Base-by-base conservation (phyloP, 192 early-diverging fungal species). In the Cetraspora pellucida region DNA sequence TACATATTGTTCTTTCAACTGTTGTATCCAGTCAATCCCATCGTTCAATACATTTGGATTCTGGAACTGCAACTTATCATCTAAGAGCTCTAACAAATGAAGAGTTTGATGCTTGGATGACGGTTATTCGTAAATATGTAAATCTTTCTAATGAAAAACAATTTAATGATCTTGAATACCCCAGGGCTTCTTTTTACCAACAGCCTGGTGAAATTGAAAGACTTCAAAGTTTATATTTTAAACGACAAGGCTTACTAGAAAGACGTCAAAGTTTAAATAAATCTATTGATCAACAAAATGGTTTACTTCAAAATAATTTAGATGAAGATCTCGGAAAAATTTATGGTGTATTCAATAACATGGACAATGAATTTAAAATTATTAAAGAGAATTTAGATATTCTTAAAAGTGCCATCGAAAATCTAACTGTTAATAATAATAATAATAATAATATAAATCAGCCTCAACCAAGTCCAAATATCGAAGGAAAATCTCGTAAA, bases 21-120 rank as follows among this genome's bases (percentile, higher is more conserved):
- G 87, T 90, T 44, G 90, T 88, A 50, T 91, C 78, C 55, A 88
- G 80, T 63, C 87, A 77, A 75, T 87, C 92, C 7, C 89, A 90
- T 71, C 80, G 84, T 23, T 79, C 92, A 49, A 95, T 98, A 74
- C 91, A 93, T 65, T 91, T 98, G 27, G 94, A 98, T 74, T 91
- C 94, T 37, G 96, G 94, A 67, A 89, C 93, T 28, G 87, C 87
- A 64, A 86, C 95, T 16, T 89, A 91, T 75, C 95, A 98, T 82
- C 85, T 98, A 73, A 95, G 94, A 72, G 88, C 93, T 0, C 81
- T 91, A 46, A 89, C 85, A 3, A 69, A 70, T 6, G 87, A 87
- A 14, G 94, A 95, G 31, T 96, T 92, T 82, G 85, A 85, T 37
- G 85, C 77, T 10, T 97, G 95, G 95, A 88, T 81, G 9, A 67